phyloP scores from a whole-genome alignment of 2,329 filamentous ascomycete species.

The Talaromyces sp. region DNA sequence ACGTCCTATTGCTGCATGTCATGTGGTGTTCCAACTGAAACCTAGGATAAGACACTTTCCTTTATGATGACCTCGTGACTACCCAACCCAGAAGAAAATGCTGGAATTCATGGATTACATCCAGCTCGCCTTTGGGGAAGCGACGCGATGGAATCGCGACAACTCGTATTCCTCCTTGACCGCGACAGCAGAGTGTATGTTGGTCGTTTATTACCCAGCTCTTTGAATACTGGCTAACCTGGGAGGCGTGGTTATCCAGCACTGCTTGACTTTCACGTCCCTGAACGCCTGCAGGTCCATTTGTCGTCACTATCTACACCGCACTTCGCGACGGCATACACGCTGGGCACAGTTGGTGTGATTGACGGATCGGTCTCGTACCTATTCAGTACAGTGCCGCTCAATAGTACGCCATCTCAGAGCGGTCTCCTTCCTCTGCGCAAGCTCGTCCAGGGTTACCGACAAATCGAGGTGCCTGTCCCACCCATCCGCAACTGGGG shows the following conservation, averaged over 20 bases:
- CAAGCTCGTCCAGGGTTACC: conserved; percentile 74
- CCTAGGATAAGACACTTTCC: background rate
- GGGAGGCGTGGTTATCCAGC: conserved; percentile 43
- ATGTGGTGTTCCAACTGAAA: background rate
- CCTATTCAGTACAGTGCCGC: conserved; percentile 81
- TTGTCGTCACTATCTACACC: conserved; percentile 87
- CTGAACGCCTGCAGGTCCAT: conserved; percentile 75
- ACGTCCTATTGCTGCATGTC: background rate
- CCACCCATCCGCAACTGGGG: conserved; percentile 28
- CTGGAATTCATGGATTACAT: conserved; percentile 97
- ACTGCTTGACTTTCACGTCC: conserved; percentile 82
- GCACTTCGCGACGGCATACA: conserved; percentile 92
- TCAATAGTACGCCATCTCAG: conserved; percentile 59
- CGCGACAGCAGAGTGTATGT: conserved; percentile 69
- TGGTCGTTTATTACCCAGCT: background rate
- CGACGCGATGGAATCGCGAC: conserved; percentile 83
- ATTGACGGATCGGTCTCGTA: conserved; percentile 98
- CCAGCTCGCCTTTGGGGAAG: conserved; percentile 81
- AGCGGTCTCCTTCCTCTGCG: conserved; percentile 73
- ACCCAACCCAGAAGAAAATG: conserved; percentile 50
- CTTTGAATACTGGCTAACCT: background rate
- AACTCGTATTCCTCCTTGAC: conserved; percentile 88
- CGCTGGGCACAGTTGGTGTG: conserved; percentile 78
- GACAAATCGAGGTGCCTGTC: conserved; percentile 56
- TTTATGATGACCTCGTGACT: background rate